Evolutionary conservation across 257 asterid species (phyloP), one percentile per base, ranked within the genome.

Genomic region (Perilla frutescens): DNA sequence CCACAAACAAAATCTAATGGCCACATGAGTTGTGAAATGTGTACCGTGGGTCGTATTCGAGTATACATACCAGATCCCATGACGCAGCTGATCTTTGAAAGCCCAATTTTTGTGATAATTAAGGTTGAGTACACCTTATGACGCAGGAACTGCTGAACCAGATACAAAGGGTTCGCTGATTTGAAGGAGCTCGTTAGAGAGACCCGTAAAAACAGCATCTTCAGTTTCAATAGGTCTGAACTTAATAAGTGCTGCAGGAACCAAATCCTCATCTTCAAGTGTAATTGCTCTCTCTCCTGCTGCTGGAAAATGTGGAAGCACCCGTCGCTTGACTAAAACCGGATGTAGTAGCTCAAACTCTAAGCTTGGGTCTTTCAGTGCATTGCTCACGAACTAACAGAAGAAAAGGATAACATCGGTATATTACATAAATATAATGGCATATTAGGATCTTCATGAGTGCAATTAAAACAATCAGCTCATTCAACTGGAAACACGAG

Each of bases 161-260:
- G 90, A 36, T 14, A 76, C 82, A 61, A 92, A 92, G 66, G 96
- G 96, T 74, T 92, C 96, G 4, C 86, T 87, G 71, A 85, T 81
- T 75, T 83, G 84, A 45, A 92, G 94, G 65, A 95, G 97, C 45
- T 90, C 96, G 20, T 90, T 89, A 36, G 88, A 51, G 29, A 90
- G 91, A 58, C 98, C 96, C 0, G 99, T 95, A 57, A 95, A 90
- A 54, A 92, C 92, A 39, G 73, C 66, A 3, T 88, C 80, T 5
- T 87, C 98, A 6, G 91, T 85, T 81, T 95, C 98, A 13, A 86
- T 80, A 13, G 97, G 97, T 70, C 73, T 86, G 82, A 84, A 95
- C 83, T 95, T 95, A 74, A 90, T 76, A 3, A 95, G 90, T 32
- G 95, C 97, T n/a, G 96, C 70, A 61, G 98, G 99, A 43, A 95